Base-by-base conservation (phyloP, 2,329 filamentous ascomycete species). In the Trichoderma semiorbis region DNA sequence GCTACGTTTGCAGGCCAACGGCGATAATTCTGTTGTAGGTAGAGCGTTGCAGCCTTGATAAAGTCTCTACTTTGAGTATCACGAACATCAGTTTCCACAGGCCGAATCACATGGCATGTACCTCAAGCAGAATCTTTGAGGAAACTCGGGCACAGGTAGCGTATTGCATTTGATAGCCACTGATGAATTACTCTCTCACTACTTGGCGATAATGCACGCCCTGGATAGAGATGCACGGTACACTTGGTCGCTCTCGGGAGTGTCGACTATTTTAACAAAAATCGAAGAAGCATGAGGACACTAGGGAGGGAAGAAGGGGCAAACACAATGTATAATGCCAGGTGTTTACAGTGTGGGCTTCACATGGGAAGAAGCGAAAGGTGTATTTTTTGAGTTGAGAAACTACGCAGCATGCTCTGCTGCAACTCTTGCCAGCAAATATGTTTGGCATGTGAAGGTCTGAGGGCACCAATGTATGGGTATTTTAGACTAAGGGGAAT, bases 1-100 rank as follows among this genome's bases (percentile, higher is more conserved):
- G 90, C 91, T 74, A 86, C 88, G 70, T 86, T 93, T 76, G 84
- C 85, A 72, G 78, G 76, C 18, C 83, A 84, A 72, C 76, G 80
- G 72, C 79, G 80, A 75, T 81, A 53, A 18, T 28, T 14, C 5
- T 16, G 8, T 12, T 14, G 7, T 30, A 67, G 6, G 43, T 16
- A 14, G n/a, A n/a, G 34, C 21, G 4, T 32, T 18, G 43, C 36
- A 14, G 12, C 28, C 26, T 24, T 50, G 28, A 32, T 10, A 0
- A 34, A 50, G n/a, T 32, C 4, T 32, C 7, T 57, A 8, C 50
- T 21, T 28, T 6, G 0, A 16, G 16, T 11, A 21, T 28, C 32
- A 16, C 50, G 14, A 7, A 28, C 47, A 39, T 8, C 26, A 32
- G 26, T 30, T 8, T 36, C 7, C 10, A 7, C 14, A 16, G 21